Evolutionary conservation across 768 basidiomycete species (phyloP), one percentile per base, ranked within the genome.

Genomic region (Boletus rubropictus): DNA sequence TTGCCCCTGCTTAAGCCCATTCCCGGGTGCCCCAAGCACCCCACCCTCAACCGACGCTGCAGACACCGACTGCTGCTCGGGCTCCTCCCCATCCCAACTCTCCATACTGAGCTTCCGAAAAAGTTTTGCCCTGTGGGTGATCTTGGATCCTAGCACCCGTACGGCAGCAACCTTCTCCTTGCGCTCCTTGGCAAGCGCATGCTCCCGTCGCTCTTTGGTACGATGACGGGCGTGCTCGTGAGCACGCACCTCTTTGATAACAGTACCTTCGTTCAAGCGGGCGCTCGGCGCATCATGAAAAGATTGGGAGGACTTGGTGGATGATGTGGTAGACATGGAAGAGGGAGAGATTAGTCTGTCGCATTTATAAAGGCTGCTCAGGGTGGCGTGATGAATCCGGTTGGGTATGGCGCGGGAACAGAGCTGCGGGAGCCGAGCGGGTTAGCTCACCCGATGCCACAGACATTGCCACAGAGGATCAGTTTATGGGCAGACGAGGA

Each of bases 161-260:
- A 37, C 43, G 3, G 35, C 42, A 3, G 59, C 49, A 7, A 50
- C 59, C 50, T 54, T 59, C 50, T 66, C 59, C 53, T 68, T 65
- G 50, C 64, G 64, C 47, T 64, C 54, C 64, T 52, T 64, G 8
- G 55, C 50, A 5, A 64, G 61, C 11, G 57, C 53, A 8, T 67
- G 59, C 50, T 61, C 66, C 41, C 44, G 66, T 22, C 64, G 63
- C 46, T 65, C 62, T 50, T 65, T 66, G 44, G 47, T 54, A 20
- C 57, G 65, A 27, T 65, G 65, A 47, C 67, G 65, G 7, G 65
- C 65, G 25, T 63, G 67, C 53, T 66, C 65, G 11, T 52, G 57
- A 18, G 65, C 67, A 14, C 65, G 65, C 32, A 57, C 56, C 42
- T 68, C 65, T 44, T 66, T 66, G 28, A 55, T 39, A 22, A 6